Conservation (phyloP, 176 grass and related monocot species). For the Juncus effusus region DNA sequence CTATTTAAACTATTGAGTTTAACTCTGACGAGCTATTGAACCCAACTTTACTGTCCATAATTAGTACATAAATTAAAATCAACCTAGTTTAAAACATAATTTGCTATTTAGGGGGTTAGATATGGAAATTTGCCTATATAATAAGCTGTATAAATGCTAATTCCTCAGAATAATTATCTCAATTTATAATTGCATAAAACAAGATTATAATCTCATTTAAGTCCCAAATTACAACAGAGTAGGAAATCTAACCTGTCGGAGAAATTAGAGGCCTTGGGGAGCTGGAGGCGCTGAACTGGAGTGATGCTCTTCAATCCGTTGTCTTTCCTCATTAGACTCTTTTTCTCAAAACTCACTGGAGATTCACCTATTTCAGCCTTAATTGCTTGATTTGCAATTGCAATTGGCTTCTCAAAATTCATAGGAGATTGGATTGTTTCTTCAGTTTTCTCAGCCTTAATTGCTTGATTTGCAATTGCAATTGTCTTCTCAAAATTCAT, state of each 20-base stretch:
- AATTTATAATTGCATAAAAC: too few relatives aligned
- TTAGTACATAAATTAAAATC: too few relatives aligned
- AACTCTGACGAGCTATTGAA: too few relatives aligned
- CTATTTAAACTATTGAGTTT: too few relatives aligned
- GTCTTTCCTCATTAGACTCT: neutral
- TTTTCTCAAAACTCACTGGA: neutral
- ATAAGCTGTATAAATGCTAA: too few relatives aligned
- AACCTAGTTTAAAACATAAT: too few relatives aligned
- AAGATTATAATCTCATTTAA: neutral
- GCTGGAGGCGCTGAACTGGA: conserved; percentile 11
- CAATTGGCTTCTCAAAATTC: neutral
- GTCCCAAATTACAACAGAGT: neutral
- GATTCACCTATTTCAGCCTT: neutral
- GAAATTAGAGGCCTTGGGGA: conserved; percentile 15
- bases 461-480: neutral
- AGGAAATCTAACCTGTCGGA: conserved; percentile 10
- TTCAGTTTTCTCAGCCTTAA: neutral
- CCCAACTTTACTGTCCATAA: too few relatives aligned
- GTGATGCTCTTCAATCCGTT: conserved; percentile 9
- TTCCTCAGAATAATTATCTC: too few relatives aligned
- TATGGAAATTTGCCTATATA: neutral
- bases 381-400: neutral
- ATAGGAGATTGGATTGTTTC: conserved; percentile 4
- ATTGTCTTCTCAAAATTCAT: neutral
- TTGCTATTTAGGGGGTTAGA: neutral